Evolutionary conservation across 176 grass and related monocot species (phyloP), one percentile per base, ranked within the genome.

Genomic region (Calamus simplicifolius): DNA sequence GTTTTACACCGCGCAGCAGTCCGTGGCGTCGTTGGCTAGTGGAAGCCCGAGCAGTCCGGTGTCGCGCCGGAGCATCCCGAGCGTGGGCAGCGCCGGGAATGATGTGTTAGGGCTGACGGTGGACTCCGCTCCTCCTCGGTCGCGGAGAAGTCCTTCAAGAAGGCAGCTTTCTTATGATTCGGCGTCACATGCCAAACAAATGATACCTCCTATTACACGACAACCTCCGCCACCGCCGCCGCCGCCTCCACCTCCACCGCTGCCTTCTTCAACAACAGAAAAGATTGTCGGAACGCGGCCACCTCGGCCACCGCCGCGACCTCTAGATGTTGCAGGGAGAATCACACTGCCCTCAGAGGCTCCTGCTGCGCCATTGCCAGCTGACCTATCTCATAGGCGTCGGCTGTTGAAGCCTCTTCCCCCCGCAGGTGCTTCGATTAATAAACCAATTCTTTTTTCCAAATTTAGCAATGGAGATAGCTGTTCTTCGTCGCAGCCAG

Each of bases 31-130:
- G 56, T 52, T 68, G 67, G 82, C 71, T 66, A 85, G 75, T 27
- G 82, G 76, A 63, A 85, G 82, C 60, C 74, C 82, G 52, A 85
- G 75, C 60, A 92, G 87, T 63, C 87, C 79, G 3, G 69, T 82
- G 3, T 98, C 93, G 0, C 93, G 93, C 8, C 87, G 69, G 59
- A 98, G 93, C 78, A 72, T 96, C 12, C 86, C 83, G 21, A 89
- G 89, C 58, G 69, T 89, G 50, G 85, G 76, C 61, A 86, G 86
- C 73, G 86, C 75, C 17, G 79, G 81, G 50, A 82, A 28, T 67
- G 74, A 59, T 16, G 30, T 56, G 27, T 54, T 68, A 28, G 81
- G 16, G 60, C 57, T 48, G 18, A 49, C 57, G 13, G 49, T 65
- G 10, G 81, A 65, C 3, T 17, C 69, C 1, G 62, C 80, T 0